Evolutionary conservation across 2,329 filamentous ascomycete species (phyloP), one percentile per base, ranked within the genome.

Genomic region (Fusarium sp.): DNA sequence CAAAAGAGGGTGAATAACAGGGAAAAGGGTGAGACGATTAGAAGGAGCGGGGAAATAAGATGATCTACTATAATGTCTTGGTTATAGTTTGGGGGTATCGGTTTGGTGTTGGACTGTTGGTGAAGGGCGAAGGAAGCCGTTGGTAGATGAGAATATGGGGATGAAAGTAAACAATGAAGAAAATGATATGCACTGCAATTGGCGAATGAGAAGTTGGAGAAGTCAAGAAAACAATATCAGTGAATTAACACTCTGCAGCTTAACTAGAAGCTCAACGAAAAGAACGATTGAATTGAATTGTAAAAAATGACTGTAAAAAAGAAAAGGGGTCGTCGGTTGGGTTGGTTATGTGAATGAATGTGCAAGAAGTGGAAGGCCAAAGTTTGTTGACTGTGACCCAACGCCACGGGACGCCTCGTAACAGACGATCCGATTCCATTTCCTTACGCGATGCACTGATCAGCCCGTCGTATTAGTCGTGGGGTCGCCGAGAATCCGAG

Each of bases 401-500:
- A 49, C 47, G 63, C 63, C 67, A 61, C 54, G 58, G 67, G 67
- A 54, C 67, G 46, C 64, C 68, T 57, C 49, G 44, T 48, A 66
- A 41, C 49, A 70, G 67, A 53, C 57, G 67, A 69, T 69, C 57
- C 49, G 52, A 68, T 70, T 68, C 66, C 52, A 50, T 43, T 41
- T 20, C 48, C 33, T 50, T 35, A 38, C 38, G 47, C 47, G 21
- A 28, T 24, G 13, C 13, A 39, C 42, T 29, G 21, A 41, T 43
- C 38, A 21, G 23, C 26, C 21, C 38, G 35, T 43, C 42, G 26
- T 59, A 20, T 57, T 44, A 21, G 50, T 35, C 66, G 44, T 69
- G 66, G 62, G 66, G 47, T 69, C 66, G 62, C 62, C 66, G 62
- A 70, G 66, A 63, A 63, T 28, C 67, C 67, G 67, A 68, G 62